A percentile compares a stretch with the other conserved stretches of the same genome.
phyloP scores from a whole-genome alignment of 441 rosid species.

The Melastoma candidum region DNA sequence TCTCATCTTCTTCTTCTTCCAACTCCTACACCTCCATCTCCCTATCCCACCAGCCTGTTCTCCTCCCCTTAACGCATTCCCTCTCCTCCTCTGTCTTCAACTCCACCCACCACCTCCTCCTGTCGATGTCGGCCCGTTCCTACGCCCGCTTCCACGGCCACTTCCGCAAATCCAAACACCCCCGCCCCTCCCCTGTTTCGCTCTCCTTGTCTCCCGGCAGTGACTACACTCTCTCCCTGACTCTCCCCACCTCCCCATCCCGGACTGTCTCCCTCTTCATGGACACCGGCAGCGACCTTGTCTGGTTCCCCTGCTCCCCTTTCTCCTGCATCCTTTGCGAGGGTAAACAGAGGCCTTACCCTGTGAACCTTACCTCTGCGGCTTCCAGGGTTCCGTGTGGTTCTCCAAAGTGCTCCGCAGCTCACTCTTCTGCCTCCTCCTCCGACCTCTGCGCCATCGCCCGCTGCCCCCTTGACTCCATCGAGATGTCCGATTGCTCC shows the following conservation, averaged over 20 bases:
- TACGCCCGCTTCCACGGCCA: conserved; percentile 53
- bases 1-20: conserved; percentile 17
- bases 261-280: conserved; percentile 60
- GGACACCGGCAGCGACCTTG: conserved; percentile 93
- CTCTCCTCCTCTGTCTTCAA: conserved; percentile 47
- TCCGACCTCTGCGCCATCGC: conserved; percentile 77
- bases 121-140: conserved; percentile 55
- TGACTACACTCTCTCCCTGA: conserved; percentile 68
- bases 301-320: conserved; percentile 93
- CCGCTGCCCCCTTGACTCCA: conserved; percentile 63
- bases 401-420: conserved; percentile 12
- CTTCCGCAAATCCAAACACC: conserved; percentile 15
- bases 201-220: conserved; percentile 82
- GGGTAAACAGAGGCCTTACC: conserved; percentile 32
- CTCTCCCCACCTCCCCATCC: conserved; percentile 35
- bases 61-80: conserved; percentile 56
- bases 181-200: conserved; percentile 28
- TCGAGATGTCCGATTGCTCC: conserved; percentile 64
- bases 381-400: conserved; percentile 26
- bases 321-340: conserved; percentile 87
- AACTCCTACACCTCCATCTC: conserved; percentile 8
- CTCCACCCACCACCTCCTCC: conserved; percentile 70
- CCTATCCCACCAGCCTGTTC: conserved; percentile 12
- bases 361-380: conserved; percentile 34
- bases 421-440: conserved; percentile 25